Evolutionary conservation across 495 filamentous ascomycete species (phyloP), one percentile per base, ranked within the genome.

Genomic region (Podospora pseudopauciseta): DNA sequence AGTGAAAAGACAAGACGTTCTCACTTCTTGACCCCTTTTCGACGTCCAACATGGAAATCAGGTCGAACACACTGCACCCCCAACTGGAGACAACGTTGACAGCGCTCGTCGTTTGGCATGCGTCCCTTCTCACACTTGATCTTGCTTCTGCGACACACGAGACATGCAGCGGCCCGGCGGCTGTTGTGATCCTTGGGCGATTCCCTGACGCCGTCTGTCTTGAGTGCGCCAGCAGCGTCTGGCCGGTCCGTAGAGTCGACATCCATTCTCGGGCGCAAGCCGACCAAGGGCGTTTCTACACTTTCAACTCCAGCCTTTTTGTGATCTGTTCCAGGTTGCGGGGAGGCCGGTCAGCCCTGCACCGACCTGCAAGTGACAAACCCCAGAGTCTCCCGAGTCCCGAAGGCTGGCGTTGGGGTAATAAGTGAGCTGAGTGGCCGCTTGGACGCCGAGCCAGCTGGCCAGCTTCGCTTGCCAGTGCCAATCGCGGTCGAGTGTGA

Each of bases 21-120:
- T 80, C 75, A 88, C 89, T 92, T 92, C 73, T 91, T 90, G 57
- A 91, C 88, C 3, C 90, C 90, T 74, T 91, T 91, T 67, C 90
- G 88, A 66, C 90, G 80, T 9, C 90, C 90, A 11, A 91, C 82
- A 61, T 89, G 88, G 75, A 91, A 89, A 54, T 84, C 86, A 3
- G 89, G 89, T 11, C 90, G 85, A 11, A 89, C 79, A 74, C 90
- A 91, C 58, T 90, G 85, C 2, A 81, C 76, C 44, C 82, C 77
- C 20, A 82, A 76, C 67, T 87, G 85, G 60, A 78, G 80, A 74
- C 90, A 92, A 73, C 86, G 88, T 56, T 88, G 86, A 70, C 89
- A 92, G 18, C 78, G 80, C 27, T 78, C 70, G 65, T 85, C 80
- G 64, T 82, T 74, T 27, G 75, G 67, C 63, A 80, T 75, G 63